phyloP scores from a whole-genome alignment of 345 rosid genomes.

The Conringia planisiliqua region DNA sequence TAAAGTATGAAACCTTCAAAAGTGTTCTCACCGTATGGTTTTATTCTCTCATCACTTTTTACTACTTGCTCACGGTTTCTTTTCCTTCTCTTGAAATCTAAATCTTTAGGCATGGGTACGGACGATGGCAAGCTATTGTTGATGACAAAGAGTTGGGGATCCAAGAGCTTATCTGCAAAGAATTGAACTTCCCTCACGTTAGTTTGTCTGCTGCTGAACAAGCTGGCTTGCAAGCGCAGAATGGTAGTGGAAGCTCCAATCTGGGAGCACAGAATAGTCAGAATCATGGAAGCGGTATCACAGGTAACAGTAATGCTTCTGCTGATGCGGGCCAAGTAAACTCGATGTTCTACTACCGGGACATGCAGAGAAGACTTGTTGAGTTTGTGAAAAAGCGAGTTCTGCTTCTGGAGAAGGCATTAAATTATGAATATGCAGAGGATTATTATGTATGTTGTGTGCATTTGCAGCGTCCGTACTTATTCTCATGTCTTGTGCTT shows the following conservation, averaged over 20 bases:
- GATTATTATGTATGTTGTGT: slow-evolving; percentile 54
- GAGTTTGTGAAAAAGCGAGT: slow-evolving; percentile 96
- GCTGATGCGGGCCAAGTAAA: slow-evolving; percentile 50
- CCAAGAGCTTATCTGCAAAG: slow-evolving; percentile 88
- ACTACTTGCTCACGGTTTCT: neutral
- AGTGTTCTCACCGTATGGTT: slow-evolving; percentile 6
- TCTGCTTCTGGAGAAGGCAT: slow-evolving; percentile 83
- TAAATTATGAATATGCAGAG: slow-evolving; percentile 67
- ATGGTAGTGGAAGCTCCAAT: slow-evolving; percentile 48
- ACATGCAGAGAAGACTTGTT: slow-evolving; percentile 89
- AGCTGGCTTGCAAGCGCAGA: slow-evolving; percentile 59
- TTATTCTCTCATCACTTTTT: neutral
- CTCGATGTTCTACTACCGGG: slow-evolving; percentile 65
- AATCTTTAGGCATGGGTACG: slow-evolving; percentile 86
- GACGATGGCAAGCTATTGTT: slow-evolving; percentile 99
- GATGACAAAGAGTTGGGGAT: slow-evolving; percentile 89
- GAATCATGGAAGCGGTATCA: slow-evolving; percentile 46
- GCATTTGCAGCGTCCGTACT: neutral
- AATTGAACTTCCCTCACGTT: slow-evolving; percentile 72
- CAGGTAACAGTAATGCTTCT: slow-evolving; percentile 41
- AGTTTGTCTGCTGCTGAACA: slow-evolving; percentile 69
- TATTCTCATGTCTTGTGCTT: neutral
- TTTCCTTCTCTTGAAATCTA: slow-evolving; percentile 3
- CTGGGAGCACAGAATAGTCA: slow-evolving; percentile 50
- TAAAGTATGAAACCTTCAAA: slow-evolving; percentile 54